Conservation (phyloP, 768 basidiomycete genomes). For the Mycena leptocephala region DNA sequence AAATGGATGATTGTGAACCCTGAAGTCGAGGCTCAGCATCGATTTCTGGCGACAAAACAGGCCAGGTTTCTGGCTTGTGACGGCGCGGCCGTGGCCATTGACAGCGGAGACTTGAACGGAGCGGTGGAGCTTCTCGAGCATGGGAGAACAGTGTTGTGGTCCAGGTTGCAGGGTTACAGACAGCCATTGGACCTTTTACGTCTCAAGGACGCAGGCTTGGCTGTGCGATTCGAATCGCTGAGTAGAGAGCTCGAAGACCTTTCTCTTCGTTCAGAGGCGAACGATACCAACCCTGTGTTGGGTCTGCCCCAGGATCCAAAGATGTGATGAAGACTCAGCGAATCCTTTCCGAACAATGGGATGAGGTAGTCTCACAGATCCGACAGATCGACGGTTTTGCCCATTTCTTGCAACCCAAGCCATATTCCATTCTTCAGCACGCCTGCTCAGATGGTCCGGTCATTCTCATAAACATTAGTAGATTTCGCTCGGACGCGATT, state of each 20-base stretch:
- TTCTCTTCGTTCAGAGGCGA: not conserved
- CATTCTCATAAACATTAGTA: conserved; percentile 11
- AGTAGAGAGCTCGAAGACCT: conserved; percentile 29
- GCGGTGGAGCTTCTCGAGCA: conserved; percentile 40
- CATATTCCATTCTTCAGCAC: conserved; percentile 35
- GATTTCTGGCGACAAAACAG: conserved; percentile 14
- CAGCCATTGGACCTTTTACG: conserved; percentile 45
- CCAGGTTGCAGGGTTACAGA: conserved; percentile 44
- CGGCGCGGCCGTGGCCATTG: conserved; percentile 19
- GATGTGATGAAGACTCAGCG: conserved; percentile 35
- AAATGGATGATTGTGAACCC: not conserved
- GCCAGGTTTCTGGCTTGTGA: conserved; percentile 8
- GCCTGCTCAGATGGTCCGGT: conserved; percentile 17
- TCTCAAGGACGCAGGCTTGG: conserved; percentile 34
- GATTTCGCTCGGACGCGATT: conserved; percentile 40
- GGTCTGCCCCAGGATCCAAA: conserved; percentile 10
- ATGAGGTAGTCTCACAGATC: conserved; percentile 39
- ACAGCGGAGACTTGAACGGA: not conserved
- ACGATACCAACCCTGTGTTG: not conserved
- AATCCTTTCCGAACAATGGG: conserved; percentile 36
- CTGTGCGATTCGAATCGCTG: conserved; percentile 43
- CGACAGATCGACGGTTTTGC: conserved; percentile 39
- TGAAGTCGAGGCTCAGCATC: conserved; percentile 12
- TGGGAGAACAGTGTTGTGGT: conserved; percentile 48
- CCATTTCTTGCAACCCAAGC: conserved; percentile 40